These are phyloP conservation scores for Myxozyma monticola DNA, from an alignment of 805 yeast genomes.

Conservation along the genomic window DNA sequence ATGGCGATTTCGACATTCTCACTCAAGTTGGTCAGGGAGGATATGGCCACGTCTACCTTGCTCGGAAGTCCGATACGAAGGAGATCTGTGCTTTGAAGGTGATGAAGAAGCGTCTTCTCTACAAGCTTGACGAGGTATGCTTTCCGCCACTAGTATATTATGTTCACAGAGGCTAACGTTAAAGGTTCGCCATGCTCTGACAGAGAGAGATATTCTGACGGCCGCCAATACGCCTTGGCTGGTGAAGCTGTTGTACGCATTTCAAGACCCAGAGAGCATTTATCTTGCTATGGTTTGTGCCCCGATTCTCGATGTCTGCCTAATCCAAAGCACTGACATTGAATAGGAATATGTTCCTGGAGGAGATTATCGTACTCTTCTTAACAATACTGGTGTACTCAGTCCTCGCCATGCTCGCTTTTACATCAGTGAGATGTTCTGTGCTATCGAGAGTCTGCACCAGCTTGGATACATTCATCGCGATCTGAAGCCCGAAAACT, in stretches of 20 bases:
- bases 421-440: conserved; percentile 94
- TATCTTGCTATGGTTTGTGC: conserved; percentile 76
- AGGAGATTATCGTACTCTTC: conserved; percentile 93
- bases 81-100: conserved; percentile 96
- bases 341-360: conserved; percentile 91
- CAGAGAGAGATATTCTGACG: conserved; percentile 96
- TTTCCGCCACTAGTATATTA: not conserved
- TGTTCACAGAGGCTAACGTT: not conserved
- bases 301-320: too few relatives aligned
- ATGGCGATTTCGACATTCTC: conserved; percentile 92
- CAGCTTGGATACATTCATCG: conserved; percentile 95
- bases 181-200: conserved; percentile 81
- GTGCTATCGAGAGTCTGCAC: conserved; percentile 89
- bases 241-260: conserved; percentile 88
- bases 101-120: conserved; percentile 78
- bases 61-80: conserved; percentile 87
- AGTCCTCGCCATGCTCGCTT: conserved; percentile 95
- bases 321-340: not conserved
- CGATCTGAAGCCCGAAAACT: conserved; percentile 92
- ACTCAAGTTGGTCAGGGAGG: conserved; percentile 99
- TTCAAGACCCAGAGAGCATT: conserved; percentile 87
- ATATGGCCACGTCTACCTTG: conserved; percentile 96
- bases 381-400: conserved; percentile 88
- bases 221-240: conserved; percentile 95
- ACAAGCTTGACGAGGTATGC: conserved; percentile 72